phyloP scores from a whole-genome alignment of 306 rosid genomes.

The Vicia sativa region DNA sequence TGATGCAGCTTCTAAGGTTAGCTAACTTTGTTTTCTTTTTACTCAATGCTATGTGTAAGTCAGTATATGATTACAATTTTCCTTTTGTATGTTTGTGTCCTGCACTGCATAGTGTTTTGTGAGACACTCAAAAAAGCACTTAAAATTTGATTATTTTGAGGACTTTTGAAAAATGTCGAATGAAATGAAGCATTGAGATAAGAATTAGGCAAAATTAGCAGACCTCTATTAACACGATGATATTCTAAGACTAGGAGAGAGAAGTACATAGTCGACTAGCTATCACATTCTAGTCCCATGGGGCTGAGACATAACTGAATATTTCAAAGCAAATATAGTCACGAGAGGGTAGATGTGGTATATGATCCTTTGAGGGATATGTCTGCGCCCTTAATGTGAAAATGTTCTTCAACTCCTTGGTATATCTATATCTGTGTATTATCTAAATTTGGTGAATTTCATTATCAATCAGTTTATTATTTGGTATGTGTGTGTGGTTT shows the following conservation, averaged over 20 bases:
- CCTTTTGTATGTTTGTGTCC: no score
- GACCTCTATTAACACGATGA: no score
- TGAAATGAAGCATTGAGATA: no score
- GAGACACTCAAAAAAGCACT: no score
- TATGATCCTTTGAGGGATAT: background rate
- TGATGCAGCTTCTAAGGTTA: constrained; percentile 73
- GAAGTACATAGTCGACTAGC: background rate
- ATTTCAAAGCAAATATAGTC: background rate
- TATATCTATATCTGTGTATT: background rate
- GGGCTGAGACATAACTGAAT: background rate
- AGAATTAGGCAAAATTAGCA: no score
- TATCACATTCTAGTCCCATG: background rate
- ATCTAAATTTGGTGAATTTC: background rate
- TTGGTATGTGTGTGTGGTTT: constrained; percentile 24
- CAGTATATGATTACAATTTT: no score
- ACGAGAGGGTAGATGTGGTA: background rate
- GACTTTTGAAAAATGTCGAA: no score
- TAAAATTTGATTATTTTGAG: no score
- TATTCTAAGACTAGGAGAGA: no score
- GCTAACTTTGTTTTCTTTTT: constrained; percentile 25
- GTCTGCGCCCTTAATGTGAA: background rate
- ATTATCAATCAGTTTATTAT: constrained; percentile 13
- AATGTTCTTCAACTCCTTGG: background rate
- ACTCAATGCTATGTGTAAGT: background rate
- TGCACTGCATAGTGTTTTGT: no score